phyloP scores from a whole-genome alignment of 1,139 yeast species.

The Candida neerlandica region DNA sequence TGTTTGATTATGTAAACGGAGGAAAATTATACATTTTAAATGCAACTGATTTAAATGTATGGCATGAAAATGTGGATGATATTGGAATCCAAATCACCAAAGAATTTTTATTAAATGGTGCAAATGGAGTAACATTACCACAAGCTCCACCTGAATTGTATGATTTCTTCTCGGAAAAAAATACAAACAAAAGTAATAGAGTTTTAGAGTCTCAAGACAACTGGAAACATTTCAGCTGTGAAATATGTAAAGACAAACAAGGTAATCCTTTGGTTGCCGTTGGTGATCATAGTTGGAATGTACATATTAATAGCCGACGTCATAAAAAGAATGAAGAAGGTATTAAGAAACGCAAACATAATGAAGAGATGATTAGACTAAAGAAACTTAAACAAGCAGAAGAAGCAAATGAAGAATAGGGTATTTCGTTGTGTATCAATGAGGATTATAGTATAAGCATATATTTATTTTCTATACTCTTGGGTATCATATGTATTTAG shows the following conservation, averaged over 20 bases:
- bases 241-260: constrained; percentile 59
- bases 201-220: constrained; percentile 40
- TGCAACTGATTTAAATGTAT: constrained; percentile 67
- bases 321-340: constrained; percentile 43
- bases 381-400: not conserved
- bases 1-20: constrained; percentile 54
- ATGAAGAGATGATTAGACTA: constrained; percentile 11
- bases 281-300: constrained; percentile 71
- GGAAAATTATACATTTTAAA: constrained; percentile 71
- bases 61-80: constrained; percentile 59
- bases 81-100: constrained; percentile 57
- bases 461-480: too few species aligned
- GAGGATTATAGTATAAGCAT: too few species aligned
- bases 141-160: constrained; percentile 50
- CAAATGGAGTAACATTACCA: constrained; percentile 23
- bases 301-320: constrained; percentile 67
- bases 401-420: not conserved
- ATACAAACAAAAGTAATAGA: constrained; percentile 39
- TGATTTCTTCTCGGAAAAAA: constrained; percentile 30
- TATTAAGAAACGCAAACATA: constrained; percentile 21
- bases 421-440: too few species aligned
- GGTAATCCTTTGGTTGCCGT: constrained; percentile 65
- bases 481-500: too few species aligned
- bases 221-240: constrained; percentile 76
- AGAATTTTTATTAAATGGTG: constrained; percentile 30